Conservation (phyloP, 1,284 basidiomycete genomes). For the Marasmius fiardii region DNA sequence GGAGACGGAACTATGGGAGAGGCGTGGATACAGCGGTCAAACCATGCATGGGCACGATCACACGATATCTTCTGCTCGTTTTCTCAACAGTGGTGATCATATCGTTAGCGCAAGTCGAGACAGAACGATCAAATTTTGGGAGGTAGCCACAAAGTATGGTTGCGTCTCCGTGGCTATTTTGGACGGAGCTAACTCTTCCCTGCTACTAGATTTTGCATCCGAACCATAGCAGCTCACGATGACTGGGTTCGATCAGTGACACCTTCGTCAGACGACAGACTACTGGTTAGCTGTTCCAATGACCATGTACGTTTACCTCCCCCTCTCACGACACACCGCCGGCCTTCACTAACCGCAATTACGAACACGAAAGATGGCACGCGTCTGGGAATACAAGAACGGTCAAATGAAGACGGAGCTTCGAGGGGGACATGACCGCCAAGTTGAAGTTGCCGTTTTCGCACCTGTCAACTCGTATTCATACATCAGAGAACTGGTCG, state of each 20-base stretch:
- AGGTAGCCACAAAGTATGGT: slow-evolving; percentile 77
- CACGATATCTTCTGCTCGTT: slow-evolving; percentile 81
- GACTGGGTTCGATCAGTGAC: slow-evolving; percentile 63
- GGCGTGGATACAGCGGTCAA: slow-evolving; percentile 86
- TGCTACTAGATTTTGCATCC: slow-evolving; percentile 48
- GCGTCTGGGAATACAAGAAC: slow-evolving; percentile 75
- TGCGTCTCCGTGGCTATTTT: neutral
- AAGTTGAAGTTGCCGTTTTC: slow-evolving; percentile 82
- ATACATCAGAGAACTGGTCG: slow-evolving; percentile 76
- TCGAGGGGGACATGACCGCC: slow-evolving; percentile 80
- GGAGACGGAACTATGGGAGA: slow-evolving; percentile 61
- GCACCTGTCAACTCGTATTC: slow-evolving; percentile 74
- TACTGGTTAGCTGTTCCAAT: slow-evolving; percentile 79
- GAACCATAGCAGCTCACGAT: slow-evolving; percentile 54
- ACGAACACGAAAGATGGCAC: slow-evolving; percentile 80
- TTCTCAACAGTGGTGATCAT: slow-evolving; percentile 80
- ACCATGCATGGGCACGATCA: slow-evolving; percentile 91
- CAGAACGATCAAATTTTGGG: slow-evolving; percentile 83
- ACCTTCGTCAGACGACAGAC: slow-evolving; percentile 75
- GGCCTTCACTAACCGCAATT: no score
- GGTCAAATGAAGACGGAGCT: slow-evolving; percentile 83
- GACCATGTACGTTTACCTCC: slow-evolving; percentile 73
- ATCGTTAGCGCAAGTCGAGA: slow-evolving; percentile 87
- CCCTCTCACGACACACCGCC: no score
- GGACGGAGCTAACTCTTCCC: slow-evolving; percentile 14